Evolutionary conservation across 2,329 filamentous ascomycete species (phyloP).

Genomic region (Penicillium psychrosexuale): DNA sequence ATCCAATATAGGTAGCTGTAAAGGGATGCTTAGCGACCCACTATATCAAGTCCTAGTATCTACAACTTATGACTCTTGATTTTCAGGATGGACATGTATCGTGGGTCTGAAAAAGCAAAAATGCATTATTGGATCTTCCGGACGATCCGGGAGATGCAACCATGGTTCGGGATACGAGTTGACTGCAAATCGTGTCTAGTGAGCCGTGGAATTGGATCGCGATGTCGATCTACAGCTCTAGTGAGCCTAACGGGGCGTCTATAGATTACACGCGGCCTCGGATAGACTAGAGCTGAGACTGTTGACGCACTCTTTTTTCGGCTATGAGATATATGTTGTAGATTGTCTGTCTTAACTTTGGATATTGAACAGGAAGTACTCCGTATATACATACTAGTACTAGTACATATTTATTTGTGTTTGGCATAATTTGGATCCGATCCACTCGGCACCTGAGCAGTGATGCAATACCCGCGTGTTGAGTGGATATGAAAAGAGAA

Average conservation of each 20-base stretch:
- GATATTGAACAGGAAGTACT: neutral
- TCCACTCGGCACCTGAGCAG: neutral
- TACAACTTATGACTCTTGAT: neutral
- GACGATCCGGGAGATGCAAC: neutral
- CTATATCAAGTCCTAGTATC: neutral
- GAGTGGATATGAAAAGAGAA: neutral
- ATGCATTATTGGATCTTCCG: neutral
- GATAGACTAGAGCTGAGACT: too few relatives aligned
- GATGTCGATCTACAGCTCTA: neutral
- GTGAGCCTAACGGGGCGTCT: neutral
- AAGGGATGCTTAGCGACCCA: neutral
- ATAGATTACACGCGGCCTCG: neutral
- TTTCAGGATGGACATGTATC: neutral
- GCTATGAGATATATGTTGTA: neutral
- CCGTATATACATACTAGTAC: neutral
- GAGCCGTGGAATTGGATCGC: neutral
- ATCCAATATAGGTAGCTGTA: neutral
- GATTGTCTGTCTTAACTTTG: neutral
- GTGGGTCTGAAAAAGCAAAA: neutral
- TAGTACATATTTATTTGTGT: too few relatives aligned
- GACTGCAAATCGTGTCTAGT: neutral
- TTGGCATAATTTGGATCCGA: neutral
- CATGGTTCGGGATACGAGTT: neutral
- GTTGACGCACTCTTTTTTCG: neutral
- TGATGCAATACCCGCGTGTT: neutral